Evolutionary conservation across 2,329 filamentous ascomycete genomes (phyloP).

Genomic region (Cladosporium halotolerans): DNA sequence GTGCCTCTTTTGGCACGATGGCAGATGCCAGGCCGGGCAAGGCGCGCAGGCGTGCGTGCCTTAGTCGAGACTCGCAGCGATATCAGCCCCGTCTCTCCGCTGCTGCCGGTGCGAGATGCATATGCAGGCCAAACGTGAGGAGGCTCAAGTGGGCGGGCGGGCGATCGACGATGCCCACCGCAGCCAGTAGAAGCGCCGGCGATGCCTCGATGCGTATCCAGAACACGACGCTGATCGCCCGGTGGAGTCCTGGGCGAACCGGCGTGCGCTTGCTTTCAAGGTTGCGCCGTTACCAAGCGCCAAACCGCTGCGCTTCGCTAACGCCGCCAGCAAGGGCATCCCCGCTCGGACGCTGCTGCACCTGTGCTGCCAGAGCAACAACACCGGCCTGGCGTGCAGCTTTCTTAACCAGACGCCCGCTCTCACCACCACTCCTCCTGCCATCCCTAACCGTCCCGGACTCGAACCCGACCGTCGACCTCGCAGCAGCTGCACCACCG

Average conservation of each 20-base stretch:
- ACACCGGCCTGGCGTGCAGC: conserved; percentile 8
- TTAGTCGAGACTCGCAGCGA: too few species aligned
- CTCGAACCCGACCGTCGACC: conserved; percentile 1
- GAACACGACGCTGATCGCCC: not conserved
- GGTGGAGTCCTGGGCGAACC: not conserved
- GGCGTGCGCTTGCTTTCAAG: conserved; percentile 1
- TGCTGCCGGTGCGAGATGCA: not conserved
- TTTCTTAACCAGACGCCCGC: not conserved
- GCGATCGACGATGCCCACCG: conserved; percentile 1
- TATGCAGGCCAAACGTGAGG: conserved; percentile 7
- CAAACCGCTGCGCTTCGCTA: conserved; percentile 1
- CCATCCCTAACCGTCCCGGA: not conserved
- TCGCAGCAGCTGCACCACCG: not conserved
- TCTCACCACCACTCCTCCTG: not conserved
- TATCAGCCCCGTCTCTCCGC: not conserved
- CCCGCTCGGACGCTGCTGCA: conserved; percentile 8
- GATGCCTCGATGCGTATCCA: not conserved
- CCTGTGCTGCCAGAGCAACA: conserved; percentile 11
- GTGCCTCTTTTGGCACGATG: not conserved
- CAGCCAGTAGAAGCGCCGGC: not conserved
- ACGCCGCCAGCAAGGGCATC: not conserved
- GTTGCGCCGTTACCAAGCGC: conserved; percentile 10
- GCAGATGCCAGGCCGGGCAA: too few species aligned
- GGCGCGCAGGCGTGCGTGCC: too few species aligned
- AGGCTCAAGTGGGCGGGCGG: not conserved